Evolutionary conservation across 129 eudicot genomes (phyloP).

Genomic region (Saposhnikovia divaricata): DNA sequence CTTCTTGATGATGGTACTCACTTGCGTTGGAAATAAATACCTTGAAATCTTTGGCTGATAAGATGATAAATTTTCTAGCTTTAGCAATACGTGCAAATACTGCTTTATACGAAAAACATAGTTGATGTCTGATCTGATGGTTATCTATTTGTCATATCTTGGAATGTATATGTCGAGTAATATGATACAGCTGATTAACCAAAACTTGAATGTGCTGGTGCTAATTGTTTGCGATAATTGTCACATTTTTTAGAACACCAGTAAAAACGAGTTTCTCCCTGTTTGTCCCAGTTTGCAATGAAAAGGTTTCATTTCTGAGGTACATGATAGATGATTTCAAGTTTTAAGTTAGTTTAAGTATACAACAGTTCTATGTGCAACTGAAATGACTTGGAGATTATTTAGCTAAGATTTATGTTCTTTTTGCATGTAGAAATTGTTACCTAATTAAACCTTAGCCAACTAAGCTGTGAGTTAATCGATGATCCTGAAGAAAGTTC

Average conservation of each 20-base stretch:
- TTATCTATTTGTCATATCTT: not conserved
- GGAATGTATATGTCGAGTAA: not conserved
- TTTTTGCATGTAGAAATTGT: too few species aligned
- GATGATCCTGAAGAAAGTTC: not conserved
- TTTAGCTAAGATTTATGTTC: not conserved
- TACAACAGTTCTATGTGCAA: not conserved
- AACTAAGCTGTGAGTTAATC: not conserved
- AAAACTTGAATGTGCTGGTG: not conserved
- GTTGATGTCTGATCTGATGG: not conserved
- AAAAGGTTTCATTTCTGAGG: not conserved
- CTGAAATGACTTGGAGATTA: not conserved
- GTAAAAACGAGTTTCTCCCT: not conserved
- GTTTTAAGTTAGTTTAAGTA: not conserved
- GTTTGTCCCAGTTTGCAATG: not conserved
- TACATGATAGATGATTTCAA: not conserved
- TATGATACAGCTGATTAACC: not conserved
- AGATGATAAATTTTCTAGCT: not conserved
- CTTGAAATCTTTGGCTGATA: not conserved
- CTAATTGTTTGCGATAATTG: not conserved
- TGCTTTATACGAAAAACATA: not conserved
- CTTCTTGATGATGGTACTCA: not conserved
- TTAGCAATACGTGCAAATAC: not conserved
- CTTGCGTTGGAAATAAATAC: not conserved
- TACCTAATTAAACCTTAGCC: not conserved
- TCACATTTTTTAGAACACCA: not conserved